Evolutionary conservation across 306 rosid genomes (phyloP).

Genomic region (Acacia crassicarpa): DNA sequence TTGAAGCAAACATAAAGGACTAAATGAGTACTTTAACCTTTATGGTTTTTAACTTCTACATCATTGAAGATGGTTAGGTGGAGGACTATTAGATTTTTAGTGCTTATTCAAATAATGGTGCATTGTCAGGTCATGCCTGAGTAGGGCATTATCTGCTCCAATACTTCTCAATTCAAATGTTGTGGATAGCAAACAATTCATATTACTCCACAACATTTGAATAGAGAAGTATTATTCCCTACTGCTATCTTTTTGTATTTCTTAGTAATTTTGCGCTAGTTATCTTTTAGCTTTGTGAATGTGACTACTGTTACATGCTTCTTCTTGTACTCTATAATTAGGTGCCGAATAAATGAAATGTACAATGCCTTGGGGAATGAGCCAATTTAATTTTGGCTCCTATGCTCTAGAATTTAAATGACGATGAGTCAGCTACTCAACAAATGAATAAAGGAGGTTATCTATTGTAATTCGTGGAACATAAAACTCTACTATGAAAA

Average conservation of each 20-base stretch:
- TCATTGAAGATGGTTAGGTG: constrained; percentile 11
- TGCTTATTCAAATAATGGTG: not conserved
- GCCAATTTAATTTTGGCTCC: constrained; percentile 6
- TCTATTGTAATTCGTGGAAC: constrained; percentile 7
- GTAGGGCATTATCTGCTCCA: not conserved
- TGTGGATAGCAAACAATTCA: not conserved
- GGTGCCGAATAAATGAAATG: not conserved
- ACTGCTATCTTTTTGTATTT: not conserved
- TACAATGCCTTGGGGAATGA: not conserved
- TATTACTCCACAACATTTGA: not conserved
- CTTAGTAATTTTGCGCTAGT: not conserved
- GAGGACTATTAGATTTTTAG: not conserved
- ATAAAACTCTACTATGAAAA: not conserved
- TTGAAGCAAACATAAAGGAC: too few species aligned
- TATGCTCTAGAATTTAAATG: not conserved
- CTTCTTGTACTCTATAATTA: not conserved
- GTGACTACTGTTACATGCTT: not conserved
- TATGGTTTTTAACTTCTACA: not conserved
- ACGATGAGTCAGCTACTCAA: constrained; percentile 8
- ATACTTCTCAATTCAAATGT: not conserved
- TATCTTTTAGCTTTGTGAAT: not conserved
- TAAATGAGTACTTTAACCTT: too few species aligned
- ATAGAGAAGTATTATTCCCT: too few species aligned
- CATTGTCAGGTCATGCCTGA: not conserved
- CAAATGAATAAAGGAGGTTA: not conserved